These are phyloP conservation scores for Scortechinia acanthostroma DNA, from an alignment of 2,329 filamentous ascomycete genomes.

Conservation along the genomic window DNA sequence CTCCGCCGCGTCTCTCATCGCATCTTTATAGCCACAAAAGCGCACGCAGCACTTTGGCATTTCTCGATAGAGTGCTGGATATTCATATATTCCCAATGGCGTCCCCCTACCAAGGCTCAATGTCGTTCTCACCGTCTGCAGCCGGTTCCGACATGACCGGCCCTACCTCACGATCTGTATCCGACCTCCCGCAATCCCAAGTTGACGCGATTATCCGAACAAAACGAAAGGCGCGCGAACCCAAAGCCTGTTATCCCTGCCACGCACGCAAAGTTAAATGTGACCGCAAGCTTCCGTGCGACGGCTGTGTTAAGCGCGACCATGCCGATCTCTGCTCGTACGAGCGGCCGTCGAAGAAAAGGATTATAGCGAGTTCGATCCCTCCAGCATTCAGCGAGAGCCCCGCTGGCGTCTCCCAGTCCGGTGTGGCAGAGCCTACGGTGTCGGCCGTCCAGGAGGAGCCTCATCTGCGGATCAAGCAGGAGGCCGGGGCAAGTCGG, in stretches of 20 bases:
- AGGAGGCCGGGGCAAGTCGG: neutral
- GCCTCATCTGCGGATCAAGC: neutral
- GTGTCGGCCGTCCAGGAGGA: neutral
- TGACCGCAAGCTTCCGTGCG: constrained; percentile 35
- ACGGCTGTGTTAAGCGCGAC: constrained; percentile 36
- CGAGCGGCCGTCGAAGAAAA: constrained; percentile 34
- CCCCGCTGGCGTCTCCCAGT: neutral
- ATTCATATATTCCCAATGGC: neutral
- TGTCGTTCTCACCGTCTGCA: neutral
- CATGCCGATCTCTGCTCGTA: constrained; percentile 37
- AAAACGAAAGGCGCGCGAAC: constrained; percentile 34
- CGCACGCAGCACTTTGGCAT: no score
- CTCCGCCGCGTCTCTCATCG: no score
- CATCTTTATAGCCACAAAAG: no score
- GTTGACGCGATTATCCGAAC: constrained; percentile 35
- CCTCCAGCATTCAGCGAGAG: neutral
- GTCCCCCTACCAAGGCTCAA: neutral
- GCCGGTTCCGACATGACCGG: neutral
- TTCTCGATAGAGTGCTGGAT: no score
- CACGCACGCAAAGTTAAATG: constrained; percentile 37
- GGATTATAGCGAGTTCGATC: constrained; percentile 14
- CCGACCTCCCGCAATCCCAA: constrained; percentile 31
- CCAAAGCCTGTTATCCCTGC: constrained; percentile 34
- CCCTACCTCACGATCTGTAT: constrained; percentile 14
- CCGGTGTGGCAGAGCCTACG: neutral